Percentiles rank a stretch among this genome's conserved stretches.
These are phyloP conservation scores for Prillingera fragicola DNA, from an alignment of 1,284 basidiomycete species.

Conservation along the genomic window DNA sequence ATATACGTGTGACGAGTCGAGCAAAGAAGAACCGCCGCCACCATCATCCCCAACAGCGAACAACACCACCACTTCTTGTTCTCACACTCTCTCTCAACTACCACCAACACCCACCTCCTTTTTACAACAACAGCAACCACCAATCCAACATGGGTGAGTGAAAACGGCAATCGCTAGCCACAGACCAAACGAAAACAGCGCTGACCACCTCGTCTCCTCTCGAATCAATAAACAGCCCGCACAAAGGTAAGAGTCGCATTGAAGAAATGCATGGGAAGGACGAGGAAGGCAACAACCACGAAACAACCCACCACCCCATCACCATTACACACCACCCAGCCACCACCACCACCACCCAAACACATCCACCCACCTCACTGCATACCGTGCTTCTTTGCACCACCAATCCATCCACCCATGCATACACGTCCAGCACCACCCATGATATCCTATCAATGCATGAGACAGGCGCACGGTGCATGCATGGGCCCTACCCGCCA, in stretches of 20 bases:
- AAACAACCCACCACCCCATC: neutral
- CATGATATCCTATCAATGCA: neutral
- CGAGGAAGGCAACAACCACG: neutral
- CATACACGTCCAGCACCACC: constrained; percentile 4
- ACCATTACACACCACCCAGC: neutral
- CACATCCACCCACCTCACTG: neutral
- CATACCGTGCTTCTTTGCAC: constrained; percentile 1
- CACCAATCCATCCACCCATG: neutral
- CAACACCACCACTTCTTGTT: no score
- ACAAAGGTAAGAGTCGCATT: constrained; percentile 17
- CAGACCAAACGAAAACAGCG: neutral
- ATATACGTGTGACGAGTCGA: no score
- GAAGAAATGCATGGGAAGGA: neutral
- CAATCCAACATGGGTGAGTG: no score
- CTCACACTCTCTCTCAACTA: no score
- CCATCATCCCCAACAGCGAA: no score
- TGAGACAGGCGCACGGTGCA: neutral
- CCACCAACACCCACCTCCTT: no score
- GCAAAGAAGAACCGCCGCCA: no score
- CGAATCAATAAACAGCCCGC: constrained; percentile 13
- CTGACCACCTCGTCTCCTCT: constrained; percentile 2
- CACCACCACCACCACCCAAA: neutral
- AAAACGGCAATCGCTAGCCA: no score
- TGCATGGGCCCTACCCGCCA: neutral
- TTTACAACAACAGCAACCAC: no score